Conservation (phyloP, 2,329 filamentous ascomycete genomes). For the Berkeleyomyces basicola region DNA sequence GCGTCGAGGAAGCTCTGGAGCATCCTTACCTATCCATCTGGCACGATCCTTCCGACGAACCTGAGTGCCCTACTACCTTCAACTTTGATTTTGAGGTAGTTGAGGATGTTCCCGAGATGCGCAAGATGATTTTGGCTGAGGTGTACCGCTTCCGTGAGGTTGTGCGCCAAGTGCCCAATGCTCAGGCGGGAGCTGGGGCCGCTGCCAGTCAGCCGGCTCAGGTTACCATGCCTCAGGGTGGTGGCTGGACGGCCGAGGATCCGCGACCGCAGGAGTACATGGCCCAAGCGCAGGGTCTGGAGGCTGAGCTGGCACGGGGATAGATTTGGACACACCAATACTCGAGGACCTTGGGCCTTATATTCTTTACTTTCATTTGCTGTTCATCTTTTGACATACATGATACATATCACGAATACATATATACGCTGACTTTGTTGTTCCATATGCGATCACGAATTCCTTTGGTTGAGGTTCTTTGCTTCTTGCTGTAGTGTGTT, state of each 20-base stretch:
- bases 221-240: constrained; percentile 35
- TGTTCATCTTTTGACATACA: neutral
- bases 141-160: constrained; percentile 66
- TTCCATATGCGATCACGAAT: neutral
- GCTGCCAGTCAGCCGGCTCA: constrained; percentile 23
- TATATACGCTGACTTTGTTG: neutral
- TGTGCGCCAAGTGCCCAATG: constrained; percentile 35
- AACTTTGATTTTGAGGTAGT: constrained; percentile 98
- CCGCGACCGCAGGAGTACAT: constrained; percentile 43
- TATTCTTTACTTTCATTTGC: neutral
- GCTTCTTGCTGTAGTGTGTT: neutral
- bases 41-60: constrained; percentile 96
- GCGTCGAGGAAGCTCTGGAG: constrained; percentile 86
- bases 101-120: constrained; percentile 88
- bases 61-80: constrained; percentile 81
- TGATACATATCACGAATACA: neutral
- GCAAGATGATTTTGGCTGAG: constrained; percentile 93
- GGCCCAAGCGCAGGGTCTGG: constrained; percentile 32
- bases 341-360: neutral
- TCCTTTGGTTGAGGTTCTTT: neutral
- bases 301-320: constrained; percentile 36
- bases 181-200: constrained; percentile 19
- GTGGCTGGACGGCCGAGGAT: constrained; percentile 43
- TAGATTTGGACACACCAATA: neutral
- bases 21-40: constrained; percentile 95